Evolutionary conservation across 768 basidiomycete species (phyloP).

Genomic region (Plicaturopsis crispa): DNA sequence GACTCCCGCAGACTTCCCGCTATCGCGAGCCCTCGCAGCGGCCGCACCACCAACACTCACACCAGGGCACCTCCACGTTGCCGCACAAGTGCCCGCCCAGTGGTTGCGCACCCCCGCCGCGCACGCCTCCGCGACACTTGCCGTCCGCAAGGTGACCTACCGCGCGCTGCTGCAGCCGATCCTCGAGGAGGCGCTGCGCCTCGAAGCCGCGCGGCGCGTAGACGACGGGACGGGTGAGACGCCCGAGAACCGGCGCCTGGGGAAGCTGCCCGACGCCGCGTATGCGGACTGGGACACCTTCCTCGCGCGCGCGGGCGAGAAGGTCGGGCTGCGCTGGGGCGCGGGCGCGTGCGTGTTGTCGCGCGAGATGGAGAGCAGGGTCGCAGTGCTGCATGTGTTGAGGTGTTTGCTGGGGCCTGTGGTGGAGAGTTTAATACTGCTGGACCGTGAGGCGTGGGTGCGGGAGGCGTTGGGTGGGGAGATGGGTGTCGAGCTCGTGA

Average conservation of each 20-base stretch:
- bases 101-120: slow-evolving; percentile 40
- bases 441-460: slow-evolving; percentile 58
- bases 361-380: slow-evolving; percentile 27
- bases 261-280: slow-evolving; percentile 41
- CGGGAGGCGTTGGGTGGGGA: slow-evolving; percentile 24
- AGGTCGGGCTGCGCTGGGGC: slow-evolving; percentile 13
- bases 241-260: slow-evolving; percentile 37
- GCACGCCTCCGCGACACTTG: slow-evolving; percentile 31
- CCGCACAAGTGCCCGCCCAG: slow-evolving; percentile 59
- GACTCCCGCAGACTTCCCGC: slow-evolving; percentile 42
- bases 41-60: slow-evolving; percentile 3
- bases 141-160: slow-evolving; percentile 65
- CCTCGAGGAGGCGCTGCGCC: slow-evolving; percentile 1
- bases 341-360: slow-evolving; percentile 7
- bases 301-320: slow-evolving; percentile 24
- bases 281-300: slow-evolving; percentile 46
- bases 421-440: slow-evolving; percentile 57
- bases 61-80: slow-evolving; percentile 47
- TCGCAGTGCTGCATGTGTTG: slow-evolving; percentile 57
- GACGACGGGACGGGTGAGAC: slow-evolving; percentile 27
- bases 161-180: slow-evolving; percentile 49
- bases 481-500: slow-evolving; percentile 41
- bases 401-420: slow-evolving; percentile 64
- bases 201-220: background rate
- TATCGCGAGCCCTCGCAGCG: slow-evolving; percentile 26